A percentile compares a stretch with the other conserved stretches of the same genome.
These are phyloP conservation scores for Boletus semigastroideus DNA, from an alignment of 1,284 basidiomycete species.

Conservation along the genomic window DNA sequence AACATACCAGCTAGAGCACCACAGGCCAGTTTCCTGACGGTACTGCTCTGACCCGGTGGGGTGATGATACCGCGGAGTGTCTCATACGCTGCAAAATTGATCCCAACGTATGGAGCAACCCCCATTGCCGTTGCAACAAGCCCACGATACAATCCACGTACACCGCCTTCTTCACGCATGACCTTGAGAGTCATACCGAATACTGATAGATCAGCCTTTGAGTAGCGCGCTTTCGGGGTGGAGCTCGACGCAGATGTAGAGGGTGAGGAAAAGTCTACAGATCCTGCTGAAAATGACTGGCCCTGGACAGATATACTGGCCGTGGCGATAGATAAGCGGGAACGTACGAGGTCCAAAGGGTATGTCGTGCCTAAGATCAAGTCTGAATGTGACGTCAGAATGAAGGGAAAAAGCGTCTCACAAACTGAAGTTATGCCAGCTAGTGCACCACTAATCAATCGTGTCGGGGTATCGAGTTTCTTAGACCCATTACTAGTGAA, in stretches of 20 bases:
- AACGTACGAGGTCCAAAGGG: constrained; percentile 89
- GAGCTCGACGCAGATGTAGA: constrained; percentile 54
- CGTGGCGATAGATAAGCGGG: constrained; percentile 90
- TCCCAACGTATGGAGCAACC: constrained; percentile 90
- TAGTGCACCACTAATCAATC: constrained; percentile 81
- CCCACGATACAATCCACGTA: constrained; percentile 86
- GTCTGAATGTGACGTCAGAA: constrained; percentile 17
- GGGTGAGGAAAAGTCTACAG: constrained; percentile 32
- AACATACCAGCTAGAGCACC: constrained; percentile 72
- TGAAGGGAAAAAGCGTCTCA: constrained; percentile 35
- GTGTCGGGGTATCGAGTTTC: constrained; percentile 80
- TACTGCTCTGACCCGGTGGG: constrained; percentile 69
- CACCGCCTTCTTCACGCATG: constrained; percentile 86
- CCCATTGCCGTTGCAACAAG: constrained; percentile 86
- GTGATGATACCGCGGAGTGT: constrained; percentile 69
- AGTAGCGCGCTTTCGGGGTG: constrained; percentile 37
- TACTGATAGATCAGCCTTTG: constrained; percentile 68
- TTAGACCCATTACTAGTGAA: constrained; percentile 67
- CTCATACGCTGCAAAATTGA: constrained; percentile 83
- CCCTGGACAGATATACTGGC: constrained; percentile 57
- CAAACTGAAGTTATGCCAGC: constrained; percentile 91
- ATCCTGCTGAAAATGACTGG: constrained; percentile 19
- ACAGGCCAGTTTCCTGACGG: constrained; percentile 65
- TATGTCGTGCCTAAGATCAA: constrained; percentile 75
- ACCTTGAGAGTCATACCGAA: constrained; percentile 89